Conservation (phyloP, 2,329 filamentous ascomycete species). For the Lasiodiplodia sp. region DNA sequence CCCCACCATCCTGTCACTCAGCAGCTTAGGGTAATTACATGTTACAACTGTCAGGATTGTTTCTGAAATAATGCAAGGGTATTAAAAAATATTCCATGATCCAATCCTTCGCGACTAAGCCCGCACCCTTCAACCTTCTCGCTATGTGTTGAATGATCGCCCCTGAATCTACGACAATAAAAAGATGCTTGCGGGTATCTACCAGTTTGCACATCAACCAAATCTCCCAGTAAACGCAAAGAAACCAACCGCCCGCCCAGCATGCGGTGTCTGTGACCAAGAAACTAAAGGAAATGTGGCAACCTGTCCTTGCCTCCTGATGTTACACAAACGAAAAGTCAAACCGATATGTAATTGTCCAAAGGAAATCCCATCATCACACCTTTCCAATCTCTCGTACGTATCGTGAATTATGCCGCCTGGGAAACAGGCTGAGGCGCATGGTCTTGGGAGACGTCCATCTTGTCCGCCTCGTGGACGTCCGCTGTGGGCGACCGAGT, state of each 20-base stretch:
- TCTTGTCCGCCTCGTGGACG: conserved; percentile 9
- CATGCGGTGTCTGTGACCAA: conserved; percentile 4
- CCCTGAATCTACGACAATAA: conserved; percentile 2
- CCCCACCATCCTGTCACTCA: background rate
- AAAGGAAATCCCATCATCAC: conserved; percentile 12
- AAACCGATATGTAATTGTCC: conserved; percentile 11
- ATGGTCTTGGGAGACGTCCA: conserved; percentile 20
- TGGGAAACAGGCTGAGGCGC: conserved; percentile 15
- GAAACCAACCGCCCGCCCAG: conserved; percentile 12
- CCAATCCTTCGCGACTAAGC: background rate
- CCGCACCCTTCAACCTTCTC: conserved; percentile 1
- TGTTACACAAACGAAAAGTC: background rate
- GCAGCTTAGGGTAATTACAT: conserved; percentile 5
- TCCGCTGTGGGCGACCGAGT: background rate
- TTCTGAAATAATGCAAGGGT: background rate
- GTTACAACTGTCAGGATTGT: background rate
- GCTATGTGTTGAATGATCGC: conserved; percentile 20
- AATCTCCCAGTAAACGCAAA: conserved; percentile 8
- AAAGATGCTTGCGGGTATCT: conserved; percentile 23
- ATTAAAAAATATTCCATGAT: conserved; percentile 18
- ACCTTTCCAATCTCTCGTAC: conserved; percentile 1
- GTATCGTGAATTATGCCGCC: conserved; percentile 15
- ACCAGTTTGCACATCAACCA: conserved; percentile 18
- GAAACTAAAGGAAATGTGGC: background rate
- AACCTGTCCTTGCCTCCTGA: background rate